Conservation (phyloP, 164 flowering plant species). For the Euptelea pleiosperma region DNA sequence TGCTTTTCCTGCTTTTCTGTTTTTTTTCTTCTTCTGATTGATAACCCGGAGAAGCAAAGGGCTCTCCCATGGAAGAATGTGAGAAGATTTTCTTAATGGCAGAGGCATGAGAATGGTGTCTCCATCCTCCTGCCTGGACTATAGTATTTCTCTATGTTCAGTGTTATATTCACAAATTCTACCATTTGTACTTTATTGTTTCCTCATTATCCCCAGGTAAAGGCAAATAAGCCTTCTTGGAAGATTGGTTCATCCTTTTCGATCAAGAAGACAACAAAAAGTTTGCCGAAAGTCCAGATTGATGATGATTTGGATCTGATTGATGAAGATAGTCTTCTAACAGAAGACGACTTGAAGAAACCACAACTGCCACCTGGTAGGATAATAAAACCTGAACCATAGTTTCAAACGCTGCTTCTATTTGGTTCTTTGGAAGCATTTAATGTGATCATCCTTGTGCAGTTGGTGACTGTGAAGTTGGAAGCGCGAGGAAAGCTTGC, state of each 20-base stretch:
- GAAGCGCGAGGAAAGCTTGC: constrained; percentile 92
- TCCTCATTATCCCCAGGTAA: constrained; percentile 37
- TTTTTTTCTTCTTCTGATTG: neutral
- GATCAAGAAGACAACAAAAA: constrained; percentile 47
- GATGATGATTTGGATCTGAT: constrained; percentile 83
- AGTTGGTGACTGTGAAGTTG: constrained; percentile 90
- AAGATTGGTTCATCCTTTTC: constrained; percentile 87
- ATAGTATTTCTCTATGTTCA: neutral
- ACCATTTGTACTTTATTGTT: too few relatives aligned
- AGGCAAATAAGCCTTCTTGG: constrained; percentile 83
- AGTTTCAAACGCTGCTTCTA: neutral
- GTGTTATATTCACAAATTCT: neutral
- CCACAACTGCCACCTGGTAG: constrained; percentile 73
- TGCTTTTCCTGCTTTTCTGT: neutral
- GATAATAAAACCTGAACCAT: neutral
- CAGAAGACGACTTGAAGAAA: constrained; percentile 88
- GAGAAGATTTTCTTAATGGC: too few relatives aligned
- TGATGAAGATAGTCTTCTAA: constrained; percentile 90
- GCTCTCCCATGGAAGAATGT: too few relatives aligned
- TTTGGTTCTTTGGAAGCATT: constrained; percentile 3
- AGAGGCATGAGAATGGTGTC: too few relatives aligned
- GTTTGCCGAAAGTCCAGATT: constrained; percentile 61
- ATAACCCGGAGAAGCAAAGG: too few relatives aligned
- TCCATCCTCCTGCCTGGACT: too few relatives aligned
- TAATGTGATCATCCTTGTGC: constrained; percentile 20